These are phyloP conservation scores for Trichosanthes cucumerina DNA, from an alignment of 306 rosid species.

Conservation along the genomic window DNA sequence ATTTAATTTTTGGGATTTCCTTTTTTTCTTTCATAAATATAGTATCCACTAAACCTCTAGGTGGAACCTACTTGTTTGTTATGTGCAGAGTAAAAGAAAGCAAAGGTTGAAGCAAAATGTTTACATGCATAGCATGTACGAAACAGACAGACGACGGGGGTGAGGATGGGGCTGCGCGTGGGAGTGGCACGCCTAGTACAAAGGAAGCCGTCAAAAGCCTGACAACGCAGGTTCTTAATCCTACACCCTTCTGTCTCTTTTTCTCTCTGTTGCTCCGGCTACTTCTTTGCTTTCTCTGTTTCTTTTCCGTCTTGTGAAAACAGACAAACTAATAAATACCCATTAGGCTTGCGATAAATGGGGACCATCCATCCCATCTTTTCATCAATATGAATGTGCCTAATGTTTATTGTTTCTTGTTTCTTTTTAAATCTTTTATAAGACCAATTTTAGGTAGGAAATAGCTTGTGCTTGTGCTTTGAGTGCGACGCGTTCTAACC, in stretches of 20 bases:
- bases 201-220: conserved; percentile 96
- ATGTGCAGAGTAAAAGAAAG: conserved; percentile 26
- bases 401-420: conserved; percentile 1
- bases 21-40: not conserved
- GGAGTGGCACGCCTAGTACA: conserved; percentile 85
- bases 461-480: not conserved
- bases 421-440: not conserved
- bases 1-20: not conserved
- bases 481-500: not conserved
- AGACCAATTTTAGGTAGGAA: not conserved
- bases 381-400: conserved; percentile 5
- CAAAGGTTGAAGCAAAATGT: conserved; percentile 34
- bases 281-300: conserved; percentile 44
- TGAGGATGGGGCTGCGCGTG: conserved; percentile 51
- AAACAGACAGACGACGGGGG: conserved; percentile 45
- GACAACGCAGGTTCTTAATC: conserved; percentile 67
- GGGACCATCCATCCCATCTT: conserved; percentile 54
- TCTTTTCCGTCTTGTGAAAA: conserved; percentile 27
- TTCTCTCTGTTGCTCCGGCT: conserved; percentile 15
- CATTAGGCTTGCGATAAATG: conserved; percentile 9
- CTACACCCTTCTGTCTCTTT: conserved; percentile 9
- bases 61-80: conserved; percentile 8
- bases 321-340: conserved; percentile 7
- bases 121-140: conserved; percentile 89
- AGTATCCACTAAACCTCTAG: not conserved